These are phyloP conservation scores for Cyberlindnera meyerae DNA, from an alignment of 805 yeast species.

Conservation along the genomic window DNA sequence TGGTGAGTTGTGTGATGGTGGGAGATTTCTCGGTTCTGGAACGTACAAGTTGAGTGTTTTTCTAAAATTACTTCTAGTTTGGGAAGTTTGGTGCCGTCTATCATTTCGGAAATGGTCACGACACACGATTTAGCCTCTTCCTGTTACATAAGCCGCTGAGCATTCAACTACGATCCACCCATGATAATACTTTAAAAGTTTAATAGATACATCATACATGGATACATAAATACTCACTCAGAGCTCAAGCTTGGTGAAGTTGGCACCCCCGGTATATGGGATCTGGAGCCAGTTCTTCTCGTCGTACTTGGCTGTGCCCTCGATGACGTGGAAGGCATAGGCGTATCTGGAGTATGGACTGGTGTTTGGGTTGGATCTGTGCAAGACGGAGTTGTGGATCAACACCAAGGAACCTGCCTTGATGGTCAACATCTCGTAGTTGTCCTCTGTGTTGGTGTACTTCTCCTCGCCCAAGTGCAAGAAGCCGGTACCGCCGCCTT, in stretches of 20 bases:
- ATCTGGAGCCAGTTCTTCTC: conserved; percentile 71
- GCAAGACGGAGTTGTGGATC: conserved; percentile 68
- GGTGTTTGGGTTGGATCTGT: conserved; percentile 59
- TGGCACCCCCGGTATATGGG: conserved; percentile 61
- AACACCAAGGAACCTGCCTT: conserved; percentile 68
- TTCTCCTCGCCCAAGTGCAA: conserved; percentile 40
- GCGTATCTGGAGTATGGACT: conserved; percentile 61
- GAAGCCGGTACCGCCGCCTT: conserved; percentile 54
- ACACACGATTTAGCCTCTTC: no score
- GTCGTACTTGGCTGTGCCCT: conserved; percentile 60
- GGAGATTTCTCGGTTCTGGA: no score
- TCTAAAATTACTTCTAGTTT: no score
- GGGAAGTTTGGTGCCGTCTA: no score
- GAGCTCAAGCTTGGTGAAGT: conserved; percentile 45
- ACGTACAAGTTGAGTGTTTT: no score
- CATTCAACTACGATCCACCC: no score
- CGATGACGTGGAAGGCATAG: conserved; percentile 76
- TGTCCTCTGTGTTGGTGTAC: conserved; percentile 26
- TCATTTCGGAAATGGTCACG: no score
- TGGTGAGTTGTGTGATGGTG: no score
- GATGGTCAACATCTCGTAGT: conserved; percentile 51
- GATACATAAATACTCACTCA: background rate
- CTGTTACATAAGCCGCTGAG: no score
- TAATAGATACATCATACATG: no score
- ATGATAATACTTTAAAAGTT: no score